phyloP scores from a whole-genome alignment of 139 green algal species.

The Closterium sp. region DNA sequence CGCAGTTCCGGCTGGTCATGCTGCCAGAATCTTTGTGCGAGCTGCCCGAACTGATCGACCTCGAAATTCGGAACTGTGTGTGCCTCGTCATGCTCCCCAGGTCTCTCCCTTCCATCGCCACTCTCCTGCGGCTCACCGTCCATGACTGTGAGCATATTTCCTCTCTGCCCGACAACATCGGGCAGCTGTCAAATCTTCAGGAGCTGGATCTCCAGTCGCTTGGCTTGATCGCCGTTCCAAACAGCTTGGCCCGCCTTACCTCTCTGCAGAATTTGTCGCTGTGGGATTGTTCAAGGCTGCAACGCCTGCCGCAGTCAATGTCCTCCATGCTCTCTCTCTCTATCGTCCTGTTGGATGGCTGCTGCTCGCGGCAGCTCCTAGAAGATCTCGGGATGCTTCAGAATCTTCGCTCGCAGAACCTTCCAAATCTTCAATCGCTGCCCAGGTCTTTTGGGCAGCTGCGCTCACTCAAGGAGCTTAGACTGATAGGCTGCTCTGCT shows the following conservation, averaged over 20 bases:
- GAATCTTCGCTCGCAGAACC: background rate
- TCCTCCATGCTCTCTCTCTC: background rate
- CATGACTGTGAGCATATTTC: background rate
- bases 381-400: background rate
- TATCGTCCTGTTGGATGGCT: background rate
- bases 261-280: background rate
- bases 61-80: background rate
- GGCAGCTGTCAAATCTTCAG: background rate
- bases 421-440: background rate
- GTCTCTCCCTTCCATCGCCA: background rate
- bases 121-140: background rate
- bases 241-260: background rate
- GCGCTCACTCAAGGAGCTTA: background rate
- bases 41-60: background rate
- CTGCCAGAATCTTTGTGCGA: background rate
- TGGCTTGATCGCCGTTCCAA: background rate
- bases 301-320: background rate
- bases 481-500: background rate
- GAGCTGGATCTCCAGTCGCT: background rate
- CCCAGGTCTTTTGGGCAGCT: background rate
- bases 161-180: background rate
- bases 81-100: background rate
- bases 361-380: background rate
- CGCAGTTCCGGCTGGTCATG: background rate
- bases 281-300: background rate